Conservation (phyloP, 2,329 filamentous ascomycete species). For the Nemania abortiva region DNA sequence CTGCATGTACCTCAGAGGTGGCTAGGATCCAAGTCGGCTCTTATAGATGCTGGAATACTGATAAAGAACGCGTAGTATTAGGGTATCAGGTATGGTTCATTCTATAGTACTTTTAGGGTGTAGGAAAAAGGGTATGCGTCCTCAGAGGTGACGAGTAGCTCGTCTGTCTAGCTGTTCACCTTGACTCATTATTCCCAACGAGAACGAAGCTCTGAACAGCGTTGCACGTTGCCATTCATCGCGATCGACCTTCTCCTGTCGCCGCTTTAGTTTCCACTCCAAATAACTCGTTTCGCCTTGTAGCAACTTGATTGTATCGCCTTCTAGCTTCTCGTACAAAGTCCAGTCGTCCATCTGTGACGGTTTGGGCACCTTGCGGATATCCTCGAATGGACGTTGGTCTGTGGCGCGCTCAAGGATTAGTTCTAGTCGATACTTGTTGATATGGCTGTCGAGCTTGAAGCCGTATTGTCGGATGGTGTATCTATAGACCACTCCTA, state of each 20-base stretch:
- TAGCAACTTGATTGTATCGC: conserved; percentile 55
- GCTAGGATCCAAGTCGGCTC: neutral
- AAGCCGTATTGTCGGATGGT: conserved; percentile 61
- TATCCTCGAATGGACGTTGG: conserved; percentile 58
- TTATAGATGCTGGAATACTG: neutral
- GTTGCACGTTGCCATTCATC: conserved; percentile 45
- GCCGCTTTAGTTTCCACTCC: conserved; percentile 55
- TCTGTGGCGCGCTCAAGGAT: conserved; percentile 59
- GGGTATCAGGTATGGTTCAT: neutral
- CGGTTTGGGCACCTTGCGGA: conserved; percentile 62
- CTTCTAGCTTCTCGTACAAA: conserved; percentile 62
- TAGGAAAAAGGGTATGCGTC: neutral
- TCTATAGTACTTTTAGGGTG: neutral
- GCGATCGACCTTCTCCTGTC: conserved; percentile 47
- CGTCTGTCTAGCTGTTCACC: conserved; percentile 11
- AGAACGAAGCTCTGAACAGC: conserved; percentile 38
- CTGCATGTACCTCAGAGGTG: neutral
- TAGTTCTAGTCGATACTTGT: conserved; percentile 59
- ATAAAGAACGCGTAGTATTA: neutral
- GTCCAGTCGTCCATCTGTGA: conserved; percentile 69
- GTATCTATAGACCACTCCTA: conserved; percentile 56
- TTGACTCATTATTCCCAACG: neutral
- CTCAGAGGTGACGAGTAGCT: conserved; percentile 9
- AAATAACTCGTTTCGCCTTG: conserved; percentile 57
- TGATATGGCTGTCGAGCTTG: conserved; percentile 55